These are phyloP conservation scores for Gymnopilus junonius DNA, from an alignment of 768 basidiomycete species.

Conservation along the genomic window DNA sequence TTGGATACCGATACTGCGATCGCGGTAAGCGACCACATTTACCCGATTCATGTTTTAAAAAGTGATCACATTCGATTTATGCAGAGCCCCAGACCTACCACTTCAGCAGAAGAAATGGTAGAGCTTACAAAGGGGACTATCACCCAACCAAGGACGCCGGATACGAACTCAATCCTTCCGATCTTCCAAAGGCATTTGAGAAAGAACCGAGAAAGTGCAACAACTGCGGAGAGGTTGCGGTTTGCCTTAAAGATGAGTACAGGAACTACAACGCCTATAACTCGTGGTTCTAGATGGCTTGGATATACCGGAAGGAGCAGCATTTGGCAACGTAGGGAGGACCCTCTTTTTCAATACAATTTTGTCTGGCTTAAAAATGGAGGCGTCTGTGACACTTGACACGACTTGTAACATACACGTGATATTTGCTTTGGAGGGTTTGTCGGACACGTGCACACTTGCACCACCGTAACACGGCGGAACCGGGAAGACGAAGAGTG, in stretches of 20 bases:
- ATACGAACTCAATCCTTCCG: conserved; percentile 14
- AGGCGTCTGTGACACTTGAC: conserved; percentile 10
- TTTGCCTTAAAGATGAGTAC: conserved; percentile 22
- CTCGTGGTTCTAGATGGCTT: neutral
- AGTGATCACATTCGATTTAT: neutral
- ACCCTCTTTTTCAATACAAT: neutral
- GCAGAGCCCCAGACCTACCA: conserved; percentile 36
- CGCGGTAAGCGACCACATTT: conserved; percentile 18
- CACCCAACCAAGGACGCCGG: conserved; percentile 31
- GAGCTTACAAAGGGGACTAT: conserved; percentile 34
- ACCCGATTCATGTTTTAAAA: neutral
- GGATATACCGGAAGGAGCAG: too few relatives aligned
- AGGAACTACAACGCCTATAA: neutral
- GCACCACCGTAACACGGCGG: too few relatives aligned
- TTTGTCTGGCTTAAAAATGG: neutral
- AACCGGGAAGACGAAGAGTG: too few relatives aligned
- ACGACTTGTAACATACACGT: conserved; percentile 10
- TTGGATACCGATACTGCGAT: conserved; percentile 35
- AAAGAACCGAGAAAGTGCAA: conserved; percentile 30
- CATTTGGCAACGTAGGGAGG: too few relatives aligned
- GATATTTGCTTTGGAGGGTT: neutral
- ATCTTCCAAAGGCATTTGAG: conserved; percentile 31
- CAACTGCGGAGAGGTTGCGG: conserved; percentile 32
- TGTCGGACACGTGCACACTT: too few relatives aligned
- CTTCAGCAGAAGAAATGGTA: conserved; percentile 23